Evolutionary conservation across 208 protist species (phyloP), one percentile per base, ranked within the genome.

Genomic region (Leishmania aethiopica): DNA sequence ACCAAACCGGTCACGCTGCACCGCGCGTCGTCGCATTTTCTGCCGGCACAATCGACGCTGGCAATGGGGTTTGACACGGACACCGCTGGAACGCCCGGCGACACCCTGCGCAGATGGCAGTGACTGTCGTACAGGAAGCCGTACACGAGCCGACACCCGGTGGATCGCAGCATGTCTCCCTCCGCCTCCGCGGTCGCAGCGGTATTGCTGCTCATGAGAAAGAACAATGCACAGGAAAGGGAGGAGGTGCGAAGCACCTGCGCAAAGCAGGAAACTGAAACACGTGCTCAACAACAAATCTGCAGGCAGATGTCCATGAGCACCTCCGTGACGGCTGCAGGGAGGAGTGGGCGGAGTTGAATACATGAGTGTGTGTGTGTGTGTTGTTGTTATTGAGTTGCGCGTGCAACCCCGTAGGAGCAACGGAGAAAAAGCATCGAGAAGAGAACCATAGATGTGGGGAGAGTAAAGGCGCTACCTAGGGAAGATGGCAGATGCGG

Each of bases 121-220:
- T 86, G 82, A 22, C 82, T 86, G 57, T 86, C 82, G 74, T 79
- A 71, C 28, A 86, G 78, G 67, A 75, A 35, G 25, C 28, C 51
- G 32, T 55, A 49, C 45, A 47, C 47, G 8, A 67, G 45, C n/a
- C 55, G 8, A 47, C 57, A 25, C 42, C 57, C 57, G 1, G 55
- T 32, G 8, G 37, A 32, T 2, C n/a, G 51, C 11, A 40, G 47
- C 51, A 62, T 25, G 32, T 40, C 35, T 45, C 49, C 51, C 35
- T n/a, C 35, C 19, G 15, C 73, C n/a, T 57, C 51, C 15, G 19
- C 1, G n/a, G 51, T 17, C 35, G 13, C 51, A 40, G 73, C 47
- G 51, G 15, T 0, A 32, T 25, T 35, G 22, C 53, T 62, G 71
- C 28, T 57, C 42, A 60, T 71, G 69, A 67, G 32, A 59, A 57